Conservation (phyloP, 176 grass and related monocot species). For the Raddia guianensis region DNA sequence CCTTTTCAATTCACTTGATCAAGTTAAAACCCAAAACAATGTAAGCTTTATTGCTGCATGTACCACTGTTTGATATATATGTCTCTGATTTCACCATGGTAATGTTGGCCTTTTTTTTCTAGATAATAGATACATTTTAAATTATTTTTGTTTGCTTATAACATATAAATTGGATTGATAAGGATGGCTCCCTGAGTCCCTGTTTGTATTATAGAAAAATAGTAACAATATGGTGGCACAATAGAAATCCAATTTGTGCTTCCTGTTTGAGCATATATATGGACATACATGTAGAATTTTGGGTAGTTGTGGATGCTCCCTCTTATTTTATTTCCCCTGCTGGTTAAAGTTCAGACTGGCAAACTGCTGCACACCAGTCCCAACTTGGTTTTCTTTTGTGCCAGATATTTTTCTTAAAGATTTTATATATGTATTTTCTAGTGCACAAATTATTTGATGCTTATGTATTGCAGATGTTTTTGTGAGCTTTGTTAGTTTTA, state of each 20-base stretch:
- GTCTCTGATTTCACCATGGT: not conserved
- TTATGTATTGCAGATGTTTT: not conserved
- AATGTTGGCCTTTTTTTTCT: not conserved
- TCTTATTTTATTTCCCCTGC: not conserved
- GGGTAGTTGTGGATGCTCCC: not conserved
- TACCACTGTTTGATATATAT: conserved; percentile 33
- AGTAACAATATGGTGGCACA: no score
- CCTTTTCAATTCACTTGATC: conserved; percentile 96
- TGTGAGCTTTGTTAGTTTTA: conserved; percentile 7
- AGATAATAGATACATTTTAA: conserved; percentile 1
- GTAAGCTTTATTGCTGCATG: conserved; percentile 59
- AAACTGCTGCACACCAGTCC: not conserved
- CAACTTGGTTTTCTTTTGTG: not conserved
- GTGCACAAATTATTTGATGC: not conserved
- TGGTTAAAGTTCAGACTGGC: not conserved
- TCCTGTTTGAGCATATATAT: not conserved
- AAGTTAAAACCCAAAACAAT: conserved; percentile 98
- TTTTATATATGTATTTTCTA: not conserved
- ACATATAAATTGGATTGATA: not conserved
- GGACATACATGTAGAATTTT: not conserved
- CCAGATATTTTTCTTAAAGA: not conserved
- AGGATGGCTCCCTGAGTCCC: not conserved
- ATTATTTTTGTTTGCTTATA: not conserved
- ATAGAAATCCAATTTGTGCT: not conserved
- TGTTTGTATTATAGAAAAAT: not conserved